Percentiles rank a stretch among this genome's conserved stretches.
Conservation (phyloP, 129 eudicot genomes). For the Gnaphalium uliginosum region DNA sequence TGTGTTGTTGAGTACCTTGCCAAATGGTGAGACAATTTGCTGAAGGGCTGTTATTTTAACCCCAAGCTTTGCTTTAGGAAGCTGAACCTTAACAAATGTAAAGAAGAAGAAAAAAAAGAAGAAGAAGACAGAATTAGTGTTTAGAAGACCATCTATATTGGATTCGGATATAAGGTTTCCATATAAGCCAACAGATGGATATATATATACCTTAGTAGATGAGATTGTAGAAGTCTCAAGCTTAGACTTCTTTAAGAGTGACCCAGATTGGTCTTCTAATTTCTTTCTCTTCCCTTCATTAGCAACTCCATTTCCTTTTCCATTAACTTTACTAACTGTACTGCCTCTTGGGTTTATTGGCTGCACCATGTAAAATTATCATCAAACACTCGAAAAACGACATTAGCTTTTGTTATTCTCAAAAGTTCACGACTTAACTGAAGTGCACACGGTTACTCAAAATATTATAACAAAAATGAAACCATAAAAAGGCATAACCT, state of each 20-base stretch:
- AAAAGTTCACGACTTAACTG: background rate
- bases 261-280: conserved; percentile 46
- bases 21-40: conserved; percentile 69
- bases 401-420: background rate
- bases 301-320: conserved; percentile 42
- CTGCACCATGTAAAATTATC: conserved; percentile 22
- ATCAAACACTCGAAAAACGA: background rate
- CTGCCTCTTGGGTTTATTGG: conserved; percentile 38
- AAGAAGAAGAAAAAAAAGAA: background rate
- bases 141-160: background rate
- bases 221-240: conserved; percentile 47
- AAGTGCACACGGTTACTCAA: background rate
- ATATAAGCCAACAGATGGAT: background rate
- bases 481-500: background rate
- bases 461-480: background rate
- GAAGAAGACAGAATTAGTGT: too few relatives aligned
- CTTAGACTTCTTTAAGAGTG: conserved; percentile 45
- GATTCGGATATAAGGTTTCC: background rate
- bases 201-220: conserved; percentile 47
- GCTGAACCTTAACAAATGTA: conserved; percentile 32
- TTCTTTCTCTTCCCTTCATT: conserved; percentile 57
- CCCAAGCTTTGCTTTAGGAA: conserved; percentile 59
- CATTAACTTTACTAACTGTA: conserved; percentile 38
- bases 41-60: conserved; percentile 65
- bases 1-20: conserved; percentile 47